Evolutionary conservation across 495 filamentous ascomycete species (phyloP).

Genomic region (Aspergillus biplanus): DNA sequence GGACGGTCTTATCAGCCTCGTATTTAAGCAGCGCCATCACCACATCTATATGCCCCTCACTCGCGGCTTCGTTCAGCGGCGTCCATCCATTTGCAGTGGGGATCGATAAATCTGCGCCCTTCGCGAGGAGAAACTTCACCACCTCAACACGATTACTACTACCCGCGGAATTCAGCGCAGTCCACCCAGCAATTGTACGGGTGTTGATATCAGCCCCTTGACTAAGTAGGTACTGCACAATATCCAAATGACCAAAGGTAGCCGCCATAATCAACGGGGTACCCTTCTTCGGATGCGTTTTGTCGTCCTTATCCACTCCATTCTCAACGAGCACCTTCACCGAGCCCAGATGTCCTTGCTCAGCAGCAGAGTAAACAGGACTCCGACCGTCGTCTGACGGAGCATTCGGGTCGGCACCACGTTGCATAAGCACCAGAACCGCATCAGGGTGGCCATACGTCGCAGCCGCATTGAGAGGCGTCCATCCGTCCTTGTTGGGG

Average conservation of each 20-base stretch:
- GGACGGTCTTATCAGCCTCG: conserved; percentile 6
- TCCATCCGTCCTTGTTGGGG: conserved; percentile 8
- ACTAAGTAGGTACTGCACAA: conserved; percentile 6
- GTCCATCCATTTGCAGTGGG: conserved; percentile 15
- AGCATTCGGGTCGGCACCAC: conserved; percentile 9
- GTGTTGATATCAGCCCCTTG: background rate
- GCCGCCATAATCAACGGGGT: conserved; percentile 1
- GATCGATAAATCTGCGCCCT: conserved; percentile 19
- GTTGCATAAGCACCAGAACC: background rate
- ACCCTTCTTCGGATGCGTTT: background rate
- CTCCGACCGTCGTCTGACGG: background rate
- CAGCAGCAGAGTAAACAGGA: conserved; percentile 7
- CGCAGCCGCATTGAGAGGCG: conserved; percentile 12
- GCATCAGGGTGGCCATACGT: conserved; percentile 6
- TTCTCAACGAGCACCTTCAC: conserved; percentile 6
- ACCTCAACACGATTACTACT: conserved; percentile 1
- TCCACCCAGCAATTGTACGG: background rate
- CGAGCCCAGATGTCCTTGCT: conserved; percentile 1
- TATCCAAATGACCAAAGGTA: background rate
- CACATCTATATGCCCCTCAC: conserved; percentile 1
- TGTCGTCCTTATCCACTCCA: conserved; percentile 5
- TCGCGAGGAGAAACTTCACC: conserved; percentile 13
- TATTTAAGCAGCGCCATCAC: conserved; percentile 13
- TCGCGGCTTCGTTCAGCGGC: conserved; percentile 19
- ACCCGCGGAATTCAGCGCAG: background rate